These are phyloP conservation scores for Saturnispora sekii DNA, from an alignment of 805 yeast genomes.

Conservation along the genomic window DNA sequence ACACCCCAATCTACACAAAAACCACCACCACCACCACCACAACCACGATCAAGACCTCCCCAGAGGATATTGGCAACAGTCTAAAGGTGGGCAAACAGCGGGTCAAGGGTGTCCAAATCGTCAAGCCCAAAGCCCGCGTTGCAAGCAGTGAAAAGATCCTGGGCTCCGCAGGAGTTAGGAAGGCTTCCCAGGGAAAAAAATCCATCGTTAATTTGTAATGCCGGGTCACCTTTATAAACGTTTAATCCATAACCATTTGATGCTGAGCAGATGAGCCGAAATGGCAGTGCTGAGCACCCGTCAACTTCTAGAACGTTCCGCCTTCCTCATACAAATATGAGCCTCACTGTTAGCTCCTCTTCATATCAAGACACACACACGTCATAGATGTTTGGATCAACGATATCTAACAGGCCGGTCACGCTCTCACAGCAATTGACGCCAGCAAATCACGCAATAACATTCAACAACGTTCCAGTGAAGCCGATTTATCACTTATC, in stretches of 20 bases:
- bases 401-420: slow-evolving; percentile 28
- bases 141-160: slow-evolving; percentile 25
- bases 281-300: neutral
- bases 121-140: slow-evolving; percentile 17
- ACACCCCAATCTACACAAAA: slow-evolving; percentile 32
- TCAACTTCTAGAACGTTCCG: slow-evolving; percentile 2
- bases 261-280: slow-evolving; percentile 1
- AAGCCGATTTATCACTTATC: slow-evolving; percentile 62
- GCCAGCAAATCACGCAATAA: slow-evolving; percentile 53
- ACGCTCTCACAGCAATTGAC: slow-evolving; percentile 57
- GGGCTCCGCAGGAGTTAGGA: slow-evolving; percentile 29
- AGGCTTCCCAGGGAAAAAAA: slow-evolving; percentile 22
- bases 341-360: no score
- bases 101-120: slow-evolving; percentile 14
- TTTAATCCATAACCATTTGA: neutral
- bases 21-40: slow-evolving; percentile 44
- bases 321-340: neutral
- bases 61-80: slow-evolving; percentile 16
- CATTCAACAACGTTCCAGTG: slow-evolving; percentile 49
- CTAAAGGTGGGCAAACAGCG: slow-evolving; percentile 21
- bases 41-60: slow-evolving; percentile 28
- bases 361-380: no score
- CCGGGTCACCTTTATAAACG: neutral
- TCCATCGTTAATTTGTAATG: slow-evolving; percentile 9
- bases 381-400: slow-evolving; percentile 25